Evolutionary conservation across 768 basidiomycete genomes (phyloP).

Genomic region (Leccinum fibrillosum): DNA sequence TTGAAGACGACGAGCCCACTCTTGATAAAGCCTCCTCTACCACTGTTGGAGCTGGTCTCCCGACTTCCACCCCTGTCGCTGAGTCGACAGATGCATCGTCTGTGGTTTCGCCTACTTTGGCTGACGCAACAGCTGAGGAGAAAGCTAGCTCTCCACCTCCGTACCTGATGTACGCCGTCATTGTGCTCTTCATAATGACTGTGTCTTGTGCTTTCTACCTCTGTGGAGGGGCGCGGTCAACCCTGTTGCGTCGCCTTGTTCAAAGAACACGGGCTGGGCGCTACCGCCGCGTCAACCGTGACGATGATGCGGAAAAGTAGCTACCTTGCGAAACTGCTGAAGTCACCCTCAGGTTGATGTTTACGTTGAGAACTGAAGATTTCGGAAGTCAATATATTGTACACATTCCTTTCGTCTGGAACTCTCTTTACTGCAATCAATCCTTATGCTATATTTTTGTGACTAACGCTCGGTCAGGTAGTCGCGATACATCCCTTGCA

Average conservation of each 20-base stretch:
- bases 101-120: background rate
- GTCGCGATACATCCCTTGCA: background rate
- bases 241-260: constrained; percentile 38
- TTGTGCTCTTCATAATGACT: constrained; percentile 40
- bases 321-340: background rate
- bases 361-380: background rate
- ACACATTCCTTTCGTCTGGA: background rate
- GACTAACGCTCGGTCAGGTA: background rate
- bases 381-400: background rate
- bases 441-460: background rate
- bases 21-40: constrained; percentile 8
- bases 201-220: constrained; percentile 43
- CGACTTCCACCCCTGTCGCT: constrained; percentile 4
- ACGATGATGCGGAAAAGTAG: constrained; percentile 53
- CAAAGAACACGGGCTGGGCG: constrained; percentile 32
- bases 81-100: constrained; percentile 1
- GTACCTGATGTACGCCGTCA: constrained; percentile 19
- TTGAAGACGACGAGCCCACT: constrained; percentile 22
- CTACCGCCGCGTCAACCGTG: constrained; percentile 45
- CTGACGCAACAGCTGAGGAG: constrained; percentile 5
- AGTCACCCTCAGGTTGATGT: background rate
- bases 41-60: constrained; percentile 14
- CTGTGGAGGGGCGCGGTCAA: constrained; percentile 40
- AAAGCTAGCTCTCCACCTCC: background rate
- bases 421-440: background rate